A percentile compares a stretch with the other conserved stretches of the same genome.
Evolutionary conservation across 805 yeast species (phyloP).

Genomic region (Pichia eremophila): DNA sequence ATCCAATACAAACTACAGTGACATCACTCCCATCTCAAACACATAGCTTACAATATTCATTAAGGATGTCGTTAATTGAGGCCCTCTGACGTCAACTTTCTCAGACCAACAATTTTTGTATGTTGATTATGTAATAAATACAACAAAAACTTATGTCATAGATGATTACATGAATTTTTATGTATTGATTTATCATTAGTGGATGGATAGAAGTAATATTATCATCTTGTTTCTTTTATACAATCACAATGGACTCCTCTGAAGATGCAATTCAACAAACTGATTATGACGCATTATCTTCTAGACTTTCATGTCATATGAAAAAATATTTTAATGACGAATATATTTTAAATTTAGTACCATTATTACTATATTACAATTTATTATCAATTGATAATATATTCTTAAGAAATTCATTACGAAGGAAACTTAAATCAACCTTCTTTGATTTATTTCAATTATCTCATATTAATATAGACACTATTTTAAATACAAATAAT

Average conservation of each 20-base stretch:
- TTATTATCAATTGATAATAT: slow-evolving; percentile 22
- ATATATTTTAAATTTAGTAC: slow-evolving; percentile 24
- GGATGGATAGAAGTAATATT: no score
- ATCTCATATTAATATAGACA: not conserved
- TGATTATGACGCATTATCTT: slow-evolving; percentile 63
- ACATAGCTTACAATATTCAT: no score
- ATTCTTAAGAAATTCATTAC: not conserved
- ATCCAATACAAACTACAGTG: no score
- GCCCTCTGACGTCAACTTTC: not conserved
- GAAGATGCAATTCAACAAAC: slow-evolving; percentile 31
- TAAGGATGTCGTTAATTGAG: not conserved
- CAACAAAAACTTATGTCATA: not conserved
- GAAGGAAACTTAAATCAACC: slow-evolving; percentile 30
- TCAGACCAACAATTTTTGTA: not conserved
- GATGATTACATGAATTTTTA: no score
- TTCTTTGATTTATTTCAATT: slow-evolving; percentile 25
- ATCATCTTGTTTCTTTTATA: no score
- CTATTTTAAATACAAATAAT: not conserved
- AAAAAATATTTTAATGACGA: slow-evolving; percentile 39
- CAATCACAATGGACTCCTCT: not conserved
- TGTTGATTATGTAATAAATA: no score
- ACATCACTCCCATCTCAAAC: no score
- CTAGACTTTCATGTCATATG: slow-evolving; percentile 45
- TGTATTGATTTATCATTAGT: no score
- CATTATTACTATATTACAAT: slow-evolving; percentile 29